Percentiles rank a stretch among this genome's conserved stretches.
Evolutionary conservation across 2,329 filamentous ascomycete genomes (phyloP).

Genomic region (Metarhizium anisopliae): DNA sequence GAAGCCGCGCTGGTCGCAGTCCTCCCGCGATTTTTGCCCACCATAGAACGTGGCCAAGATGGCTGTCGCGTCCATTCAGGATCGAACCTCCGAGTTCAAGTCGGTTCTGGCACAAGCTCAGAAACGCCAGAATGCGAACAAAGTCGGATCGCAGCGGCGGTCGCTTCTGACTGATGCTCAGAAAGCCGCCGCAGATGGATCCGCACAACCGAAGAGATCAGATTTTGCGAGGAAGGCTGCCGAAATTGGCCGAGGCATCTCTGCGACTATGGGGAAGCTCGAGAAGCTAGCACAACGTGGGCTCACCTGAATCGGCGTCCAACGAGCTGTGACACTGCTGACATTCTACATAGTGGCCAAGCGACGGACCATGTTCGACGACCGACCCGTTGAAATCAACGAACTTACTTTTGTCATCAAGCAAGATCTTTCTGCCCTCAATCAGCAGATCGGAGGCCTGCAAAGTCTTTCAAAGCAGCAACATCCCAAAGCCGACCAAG

Average conservation of each 20-base stretch:
- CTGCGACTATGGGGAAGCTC: slow-evolving; percentile 86
- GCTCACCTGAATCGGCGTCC: slow-evolving; percentile 17
- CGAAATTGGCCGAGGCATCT: slow-evolving; percentile 86
- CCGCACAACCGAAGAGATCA: slow-evolving; percentile 54
- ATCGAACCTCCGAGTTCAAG: slow-evolving; percentile 91
- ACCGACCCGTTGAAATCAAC: slow-evolving; percentile 92
- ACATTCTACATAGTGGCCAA: slow-evolving; percentile 59
- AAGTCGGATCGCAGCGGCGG: slow-evolving; percentile 70
- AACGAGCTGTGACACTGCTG: slow-evolving; percentile 1
- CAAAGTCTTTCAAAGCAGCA: slow-evolving; percentile 69
- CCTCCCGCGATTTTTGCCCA: background rate
- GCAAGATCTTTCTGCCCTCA: slow-evolving; percentile 77
- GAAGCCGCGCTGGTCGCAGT: slow-evolving; percentile 27
- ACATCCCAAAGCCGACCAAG: slow-evolving; percentile 65
- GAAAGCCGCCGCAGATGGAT: slow-evolving; percentile 52
- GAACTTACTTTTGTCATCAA: slow-evolving; percentile 97
- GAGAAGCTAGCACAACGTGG: slow-evolving; percentile 80
- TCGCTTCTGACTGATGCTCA: slow-evolving; percentile 69
- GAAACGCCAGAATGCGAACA: slow-evolving; percentile 65
- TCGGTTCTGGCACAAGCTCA: slow-evolving; percentile 83
- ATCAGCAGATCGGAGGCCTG: slow-evolving; percentile 80
- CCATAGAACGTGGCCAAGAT: slow-evolving; percentile 27
- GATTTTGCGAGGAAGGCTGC: slow-evolving; percentile 91
- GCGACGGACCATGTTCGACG: slow-evolving; percentile 93
- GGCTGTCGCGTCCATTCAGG: slow-evolving; percentile 76